Base-by-base conservation (phyloP, 2,329 filamentous ascomycete species). In the Aspergillus jensenii region DNA sequence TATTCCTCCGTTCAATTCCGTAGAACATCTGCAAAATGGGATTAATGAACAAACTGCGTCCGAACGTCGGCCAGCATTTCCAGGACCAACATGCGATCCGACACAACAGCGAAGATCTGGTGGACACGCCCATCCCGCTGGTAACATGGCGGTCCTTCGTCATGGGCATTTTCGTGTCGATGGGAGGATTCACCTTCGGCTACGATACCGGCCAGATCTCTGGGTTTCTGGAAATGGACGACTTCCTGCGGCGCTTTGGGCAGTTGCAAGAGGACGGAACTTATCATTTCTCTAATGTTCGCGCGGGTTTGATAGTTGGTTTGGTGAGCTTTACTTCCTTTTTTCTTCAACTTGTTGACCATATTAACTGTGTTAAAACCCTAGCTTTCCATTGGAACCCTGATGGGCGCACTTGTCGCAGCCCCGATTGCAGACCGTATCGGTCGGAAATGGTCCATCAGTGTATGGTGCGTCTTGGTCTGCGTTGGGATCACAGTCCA, bases 121-220 rank as follows among this genome's bases (percentile, higher is more conserved):
- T 66, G 11, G 62, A 68, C 43, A 61, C 55, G 1, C 60, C 55
- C 3, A 60, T 68, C 7, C 65, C 62, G 0, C 48, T 63, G 3
- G 46, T 76, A 27, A 76, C 73, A 44, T 68, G 66, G 65, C 63
- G 66, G 8, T 71, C 72, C 1, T 66, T 73, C 49, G 40, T 67
- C 31, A 72, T 76, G 72, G 72, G 71, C 6, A 50, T 74, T 9
- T 71, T 78, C n/a, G 72, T 78, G 27, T 79, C 76, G 1, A 78
- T 79, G 74, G 76, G 76, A n/a, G 77, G 77, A 1, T 74, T 78
- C 51, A 69, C 76, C 6, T 77, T 76, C 47, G 74, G 75, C 6
- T 77, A 76, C 46, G 74, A 78, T 53, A 77, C 77, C 5, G 74
- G 76, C 61, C 76, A 79, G 56, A 79, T 79, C 41, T 76, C 74